Evolutionary conservation across 108 stramenopile species (phyloP), one percentile per base, ranked within the genome.

Genomic region (Pseudonitzschia pungens): DNA sequence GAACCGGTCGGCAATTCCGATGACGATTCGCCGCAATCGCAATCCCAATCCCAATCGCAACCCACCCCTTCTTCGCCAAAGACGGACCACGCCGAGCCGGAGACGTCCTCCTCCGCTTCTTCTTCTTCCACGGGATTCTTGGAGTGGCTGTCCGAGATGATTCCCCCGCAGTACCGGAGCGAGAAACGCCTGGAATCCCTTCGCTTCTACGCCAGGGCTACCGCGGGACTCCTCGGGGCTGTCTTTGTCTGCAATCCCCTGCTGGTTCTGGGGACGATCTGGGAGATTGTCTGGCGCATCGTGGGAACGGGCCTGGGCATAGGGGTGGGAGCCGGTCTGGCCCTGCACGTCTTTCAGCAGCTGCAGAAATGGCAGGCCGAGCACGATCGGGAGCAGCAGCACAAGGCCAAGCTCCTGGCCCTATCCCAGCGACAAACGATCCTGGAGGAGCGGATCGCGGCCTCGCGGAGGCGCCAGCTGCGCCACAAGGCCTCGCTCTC

Each of bases 321-420:
- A 32, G 92, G 85, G 15, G 28, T 93, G 32, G 92, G 92, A 12
- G 65, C 89, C 48, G 89, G 92, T 6, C 77, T 90, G 65, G 89
- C 90, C 12, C 72, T 79, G 44, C 88, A 93, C 65, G 83, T 93
- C 26, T 85, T 85, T 57, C 87, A 91, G 58, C 78, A 73, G 45
- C 55, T 89, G 59, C 73, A 86, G 48, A 73, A 28, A 22, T 77
- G 73, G 77, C 52, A 72, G 27, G 51, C 50, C 24, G 65, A 59
- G 16, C 15, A 71, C 50, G 69, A 70, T 16, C 21, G n/a, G 20
- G 31, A 54, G 31, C 4, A 33, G 9, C 27, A 65, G 15, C 51
- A 28, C 7, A 21, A 40, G 31, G 16, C 48, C 74, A 69, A 69
- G 36, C 68, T 28, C n/a, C 28, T 14, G 29, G 40, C 62, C n/a